Conservation (phyloP, 805 yeast species). For the Cyberlindnera subsufficiens region DNA sequence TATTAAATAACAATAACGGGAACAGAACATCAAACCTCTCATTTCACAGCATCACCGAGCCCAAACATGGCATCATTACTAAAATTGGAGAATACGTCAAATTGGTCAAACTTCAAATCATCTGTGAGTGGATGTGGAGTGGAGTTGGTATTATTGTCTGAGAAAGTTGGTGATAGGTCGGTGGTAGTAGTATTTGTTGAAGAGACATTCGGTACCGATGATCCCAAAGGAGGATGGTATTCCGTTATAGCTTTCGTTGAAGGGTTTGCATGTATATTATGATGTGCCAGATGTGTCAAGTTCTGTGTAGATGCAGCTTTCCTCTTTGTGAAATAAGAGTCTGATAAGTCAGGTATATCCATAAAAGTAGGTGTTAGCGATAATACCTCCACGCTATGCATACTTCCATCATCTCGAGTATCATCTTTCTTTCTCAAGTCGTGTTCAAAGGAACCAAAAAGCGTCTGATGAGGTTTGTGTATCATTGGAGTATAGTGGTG, state of each 20-base stretch:
- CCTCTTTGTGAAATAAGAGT: neutral
- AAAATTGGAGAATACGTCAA: neutral
- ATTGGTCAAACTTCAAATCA: neutral
- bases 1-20: neutral
- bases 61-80: slow-evolving; percentile 4
- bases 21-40: neutral
- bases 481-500: slow-evolving; percentile 7
- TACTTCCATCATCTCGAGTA: slow-evolving; percentile 4
- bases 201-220: neutral
- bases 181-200: neutral
- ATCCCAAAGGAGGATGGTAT: neutral
- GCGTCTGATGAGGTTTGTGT: slow-evolving; percentile 7
- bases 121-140: neutral
- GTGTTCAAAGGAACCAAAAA: slow-evolving; percentile 11
- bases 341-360: slow-evolving; percentile 21
- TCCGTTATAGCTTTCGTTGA: neutral
- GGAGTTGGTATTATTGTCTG: neutral
- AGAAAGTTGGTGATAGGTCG: neutral
- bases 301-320: neutral
- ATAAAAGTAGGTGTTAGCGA: slow-evolving; percentile 35
- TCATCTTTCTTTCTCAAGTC: slow-evolving; percentile 4
- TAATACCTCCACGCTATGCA: slow-evolving; percentile 29
- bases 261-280: neutral
- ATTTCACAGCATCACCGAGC: neutral
- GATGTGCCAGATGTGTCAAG: neutral